Evolutionary conservation across 2,329 filamentous ascomycete genomes (phyloP).

Genomic region (Dissoconium aciculare): DNA sequence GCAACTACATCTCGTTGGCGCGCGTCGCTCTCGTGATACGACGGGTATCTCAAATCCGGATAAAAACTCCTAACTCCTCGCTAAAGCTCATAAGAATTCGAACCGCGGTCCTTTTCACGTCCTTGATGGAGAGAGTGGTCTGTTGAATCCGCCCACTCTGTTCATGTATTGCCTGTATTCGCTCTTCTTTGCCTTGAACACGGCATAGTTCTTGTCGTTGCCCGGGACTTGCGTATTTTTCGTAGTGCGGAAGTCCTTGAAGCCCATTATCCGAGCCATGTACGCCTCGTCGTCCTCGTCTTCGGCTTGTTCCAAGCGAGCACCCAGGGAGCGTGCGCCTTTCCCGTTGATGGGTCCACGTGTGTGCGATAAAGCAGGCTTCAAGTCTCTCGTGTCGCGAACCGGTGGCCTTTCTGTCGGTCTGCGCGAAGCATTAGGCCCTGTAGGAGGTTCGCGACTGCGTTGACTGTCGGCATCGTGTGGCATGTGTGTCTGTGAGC

Average conservation of each 20-base stretch:
- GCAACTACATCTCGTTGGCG: too few relatives aligned
- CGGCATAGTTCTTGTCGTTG: conserved; percentile 62
- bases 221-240: conserved; percentile 80
- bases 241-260: conserved; percentile 69
- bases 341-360: neutral
- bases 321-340: conserved; percentile 3
- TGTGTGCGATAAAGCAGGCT: neutral
- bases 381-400: conserved; percentile 1
- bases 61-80: conserved; percentile 9
- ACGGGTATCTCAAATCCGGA: too few relatives aligned
- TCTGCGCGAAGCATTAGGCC: neutral
- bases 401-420: neutral
- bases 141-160: conserved; percentile 64
- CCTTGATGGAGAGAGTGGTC: conserved; percentile 33
- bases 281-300: conserved; percentile 49
- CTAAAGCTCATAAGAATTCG: conserved; percentile 5
- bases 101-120: conserved; percentile 4
- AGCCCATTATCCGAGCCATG: conserved; percentile 83
- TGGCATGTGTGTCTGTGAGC: conserved; percentile 7
- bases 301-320: conserved; percentile 8
- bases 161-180: conserved; percentile 98
- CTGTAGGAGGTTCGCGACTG: conserved; percentile 5
- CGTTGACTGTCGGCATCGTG: conserved; percentile 13
- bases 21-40: too few relatives aligned
- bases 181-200: conserved; percentile 85